Base-by-base conservation (phyloP, 192 early-diverging fungal genomes). In the Coemansia sp. region DNA sequence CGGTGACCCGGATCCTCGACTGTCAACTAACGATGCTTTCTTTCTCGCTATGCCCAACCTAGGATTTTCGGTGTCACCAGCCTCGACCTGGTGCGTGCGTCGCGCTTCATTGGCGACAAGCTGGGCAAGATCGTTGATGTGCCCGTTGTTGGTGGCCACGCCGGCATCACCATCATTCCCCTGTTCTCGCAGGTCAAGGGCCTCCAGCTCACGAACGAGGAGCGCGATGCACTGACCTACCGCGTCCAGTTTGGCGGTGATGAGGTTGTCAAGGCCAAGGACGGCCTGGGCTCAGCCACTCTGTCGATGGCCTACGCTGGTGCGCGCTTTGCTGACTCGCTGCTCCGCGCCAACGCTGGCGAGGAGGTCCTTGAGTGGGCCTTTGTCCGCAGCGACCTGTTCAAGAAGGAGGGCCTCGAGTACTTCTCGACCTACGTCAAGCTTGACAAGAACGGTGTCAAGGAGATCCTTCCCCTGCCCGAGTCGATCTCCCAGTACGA, bases 201-300 rank as follows among this genome's bases (percentile, higher is more conserved):
- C 64, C 76, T 90, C 12, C 68, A 79, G 48, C 92, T 95, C 69
- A 84, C 87, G 73, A 80, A 93, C 71, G 94, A 94, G 66, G 89
- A 98, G 85, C 84, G 92, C 66, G 93, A 94, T 60, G 85, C 85
- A 18, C 85, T 99, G 62, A 98, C 95, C 65, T 68, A 99, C 85
- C 93, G 97, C 59, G 95, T 99, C 68, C 97, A 99, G 85, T 99
- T 91, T 73, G 97, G 95, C 75, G 97, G 97, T 68, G 97, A 99
- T 73, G 97, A 99, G 78, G 97, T 99, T 61, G 97, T 99, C 77
- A 93, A 99, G 89, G 97, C 97, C 75, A 99, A 99, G 90, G 90
- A 94, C 85, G 96, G 96, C 62, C 87, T 89, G 21, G 94, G 92
- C 50, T 91, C 90, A 25, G 93, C 94, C 33, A 95, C 93, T 6